Evolutionary conservation across 2,329 filamentous ascomycete species (phyloP).

Genomic region (Lachnellula subtilissima): DNA sequence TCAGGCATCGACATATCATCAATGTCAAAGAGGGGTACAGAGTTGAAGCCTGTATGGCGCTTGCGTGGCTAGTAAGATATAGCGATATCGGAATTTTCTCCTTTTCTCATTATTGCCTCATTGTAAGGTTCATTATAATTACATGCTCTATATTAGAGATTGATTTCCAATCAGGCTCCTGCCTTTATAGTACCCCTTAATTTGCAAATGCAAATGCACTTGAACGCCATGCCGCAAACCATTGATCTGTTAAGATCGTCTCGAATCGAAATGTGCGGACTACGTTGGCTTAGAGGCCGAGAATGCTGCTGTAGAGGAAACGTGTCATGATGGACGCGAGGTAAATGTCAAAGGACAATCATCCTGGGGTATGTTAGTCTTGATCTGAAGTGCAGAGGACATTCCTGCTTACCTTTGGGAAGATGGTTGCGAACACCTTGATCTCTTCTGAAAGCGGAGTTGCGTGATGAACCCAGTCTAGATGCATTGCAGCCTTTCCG

Average conservation of each 20-base stretch:
- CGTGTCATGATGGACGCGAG: slow-evolving; percentile 10
- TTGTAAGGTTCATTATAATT: background rate
- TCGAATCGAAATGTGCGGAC: background rate
- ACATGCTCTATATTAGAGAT: background rate
- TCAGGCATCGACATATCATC: background rate
- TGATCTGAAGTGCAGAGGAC: slow-evolving; percentile 10
- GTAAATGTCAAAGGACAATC: slow-evolving; percentile 75
- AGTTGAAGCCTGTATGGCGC: background rate
- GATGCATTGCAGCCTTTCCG: slow-evolving; percentile 78
- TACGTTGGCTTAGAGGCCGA: background rate
- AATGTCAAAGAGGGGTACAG: background rate
- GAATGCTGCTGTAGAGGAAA: background rate
- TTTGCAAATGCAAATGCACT: slow-evolving; percentile 3
- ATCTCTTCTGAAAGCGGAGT: slow-evolving; percentile 87
- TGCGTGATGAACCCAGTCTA: slow-evolving; percentile 87
- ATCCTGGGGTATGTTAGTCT: slow-evolving; percentile 50
- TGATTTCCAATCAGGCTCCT: background rate
- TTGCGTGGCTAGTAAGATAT: background rate
- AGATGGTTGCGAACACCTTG: slow-evolving; percentile 97
- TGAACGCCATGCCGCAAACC: background rate
- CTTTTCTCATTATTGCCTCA: background rate
- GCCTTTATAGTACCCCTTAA: background rate
- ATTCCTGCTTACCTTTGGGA: slow-evolving; percentile 71
- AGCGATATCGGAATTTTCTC: background rate
- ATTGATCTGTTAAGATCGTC: background rate